Evolutionary conservation across 2,329 filamentous ascomycete genomes (phyloP).

Genomic region (Ophidiomyces ophidiicola): DNA sequence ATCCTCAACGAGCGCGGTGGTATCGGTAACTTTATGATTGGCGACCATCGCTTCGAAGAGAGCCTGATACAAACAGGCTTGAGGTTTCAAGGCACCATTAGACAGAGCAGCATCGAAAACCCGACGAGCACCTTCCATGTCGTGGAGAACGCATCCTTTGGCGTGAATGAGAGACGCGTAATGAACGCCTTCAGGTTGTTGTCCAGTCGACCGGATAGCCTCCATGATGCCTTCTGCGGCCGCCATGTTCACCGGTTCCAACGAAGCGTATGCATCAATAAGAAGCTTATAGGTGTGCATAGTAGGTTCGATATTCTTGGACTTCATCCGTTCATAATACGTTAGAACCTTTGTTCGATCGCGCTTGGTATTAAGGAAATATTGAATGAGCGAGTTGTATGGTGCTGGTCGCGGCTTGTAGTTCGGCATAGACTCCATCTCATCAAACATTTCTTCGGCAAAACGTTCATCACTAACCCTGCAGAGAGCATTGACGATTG

Average conservation of each 20-base stretch:
- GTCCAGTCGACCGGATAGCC: slow-evolving; percentile 60
- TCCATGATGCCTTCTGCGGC: slow-evolving; percentile 75
- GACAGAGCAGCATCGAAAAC: slow-evolving; percentile 72
- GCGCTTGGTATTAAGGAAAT: slow-evolving; percentile 94
- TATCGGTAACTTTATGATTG: slow-evolving; percentile 71
- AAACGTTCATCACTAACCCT: slow-evolving; percentile 96
- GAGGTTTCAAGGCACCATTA: slow-evolving; percentile 54
- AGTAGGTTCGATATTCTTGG: slow-evolving; percentile 75
- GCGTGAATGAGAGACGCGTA: slow-evolving; percentile 94
- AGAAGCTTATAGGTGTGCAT: slow-evolving; percentile 96
- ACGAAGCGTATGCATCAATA: slow-evolving; percentile 85
- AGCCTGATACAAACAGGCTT: slow-evolving; percentile 86
- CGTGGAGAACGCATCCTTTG: slow-evolving; percentile 84
- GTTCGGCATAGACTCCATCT: slow-evolving; percentile 98
- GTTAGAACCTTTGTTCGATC: slow-evolving; percentile 85
- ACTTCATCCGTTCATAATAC: slow-evolving; percentile 91
- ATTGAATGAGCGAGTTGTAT: slow-evolving; percentile 99
- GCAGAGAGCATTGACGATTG: slow-evolving; percentile 93
- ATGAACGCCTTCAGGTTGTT: slow-evolving; percentile 79
- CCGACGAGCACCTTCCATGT: slow-evolving; percentile 68
- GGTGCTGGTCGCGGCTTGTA: slow-evolving; percentile 96
- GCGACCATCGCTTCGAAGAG: slow-evolving; percentile 96
- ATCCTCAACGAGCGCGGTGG: slow-evolving; percentile 57
- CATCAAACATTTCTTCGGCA: slow-evolving; percentile 92
- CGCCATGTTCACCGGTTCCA: slow-evolving; percentile 80